Conservation (phyloP, 371 early-diverging fungal genomes). For the Rhizopus delemar region DNA sequence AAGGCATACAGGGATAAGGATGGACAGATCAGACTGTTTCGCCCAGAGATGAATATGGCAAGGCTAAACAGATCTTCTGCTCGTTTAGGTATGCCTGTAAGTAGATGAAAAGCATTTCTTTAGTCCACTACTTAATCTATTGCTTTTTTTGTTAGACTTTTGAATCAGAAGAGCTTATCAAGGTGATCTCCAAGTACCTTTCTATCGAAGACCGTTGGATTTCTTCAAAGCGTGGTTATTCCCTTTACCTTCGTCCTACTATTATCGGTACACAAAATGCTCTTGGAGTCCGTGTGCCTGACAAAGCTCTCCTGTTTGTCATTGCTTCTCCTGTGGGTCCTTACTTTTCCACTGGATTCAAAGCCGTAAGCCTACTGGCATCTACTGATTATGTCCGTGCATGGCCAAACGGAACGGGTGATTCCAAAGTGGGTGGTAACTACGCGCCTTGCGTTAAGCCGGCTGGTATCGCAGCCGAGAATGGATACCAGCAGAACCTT, state of each 20-base stretch:
- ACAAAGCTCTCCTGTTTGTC: constrained; percentile 81
- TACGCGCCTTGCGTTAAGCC: constrained; percentile 77
- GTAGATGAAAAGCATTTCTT: constrained; percentile 6
- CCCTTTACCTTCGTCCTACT: constrained; percentile 93
- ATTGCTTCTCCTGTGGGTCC: constrained; percentile 97
- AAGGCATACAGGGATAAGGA: constrained; percentile 87
- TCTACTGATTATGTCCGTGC: constrained; percentile 88
- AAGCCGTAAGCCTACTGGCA: constrained; percentile 83
- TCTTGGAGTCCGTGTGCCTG: constrained; percentile 73
- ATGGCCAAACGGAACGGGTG: constrained; percentile 97
- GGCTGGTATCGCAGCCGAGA: constrained; percentile 80
- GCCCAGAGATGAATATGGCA: constrained; percentile 92
- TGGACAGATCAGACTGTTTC: constrained; percentile 82
- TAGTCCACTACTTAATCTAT: no score
- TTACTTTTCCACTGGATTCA: constrained; percentile 91
- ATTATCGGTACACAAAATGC: constrained; percentile 91
- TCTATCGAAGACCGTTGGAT: constrained; percentile 86
- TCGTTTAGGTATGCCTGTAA: constrained; percentile 81
- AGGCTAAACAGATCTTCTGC: constrained; percentile 73
- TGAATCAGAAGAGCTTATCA: constrained; percentile 77
- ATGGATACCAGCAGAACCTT: constrained; percentile 91
- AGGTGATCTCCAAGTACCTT: constrained; percentile 83
- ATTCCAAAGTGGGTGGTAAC: constrained; percentile 91
- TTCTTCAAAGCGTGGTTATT: constrained; percentile 89
- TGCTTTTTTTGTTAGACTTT: constrained; percentile 58